Percentiles rank a stretch among this genome's conserved stretches.
Evolutionary conservation across 1,139 yeast species (phyloP).

Genomic region (Candida sp.): DNA sequence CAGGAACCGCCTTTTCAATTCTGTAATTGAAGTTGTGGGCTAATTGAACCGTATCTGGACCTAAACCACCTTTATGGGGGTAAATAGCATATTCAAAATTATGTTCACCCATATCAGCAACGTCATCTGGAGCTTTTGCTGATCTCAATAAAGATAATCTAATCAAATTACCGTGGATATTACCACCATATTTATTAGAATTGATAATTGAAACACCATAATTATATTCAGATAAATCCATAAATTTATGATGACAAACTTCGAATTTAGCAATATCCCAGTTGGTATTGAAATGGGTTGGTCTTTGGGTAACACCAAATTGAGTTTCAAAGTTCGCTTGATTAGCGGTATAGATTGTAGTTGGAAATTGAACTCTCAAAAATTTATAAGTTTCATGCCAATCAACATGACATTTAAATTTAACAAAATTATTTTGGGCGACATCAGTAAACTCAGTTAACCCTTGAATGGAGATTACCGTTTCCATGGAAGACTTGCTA

Average conservation of each 20-base stretch:
- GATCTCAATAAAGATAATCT: conserved; percentile 79
- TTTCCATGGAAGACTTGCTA: conserved; percentile 53
- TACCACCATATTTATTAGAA: conserved; percentile 86
- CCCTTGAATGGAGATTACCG: conserved; percentile 72
- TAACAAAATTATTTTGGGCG: conserved; percentile 35
- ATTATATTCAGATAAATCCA: conserved; percentile 81
- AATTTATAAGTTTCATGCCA: conserved; percentile 92
- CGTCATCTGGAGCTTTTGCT: conserved; percentile 88
- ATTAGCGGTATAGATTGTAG: conserved; percentile 66
- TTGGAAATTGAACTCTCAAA: conserved; percentile 93
- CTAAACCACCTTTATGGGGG: conserved; percentile 74
- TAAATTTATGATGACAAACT: conserved; percentile 91
- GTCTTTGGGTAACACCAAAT: conserved; percentile 85
- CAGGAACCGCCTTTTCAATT: conserved; percentile 15
- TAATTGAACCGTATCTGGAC: conserved; percentile 61
- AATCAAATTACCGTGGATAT: conserved; percentile 87
- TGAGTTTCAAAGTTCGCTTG: conserved; percentile 88
- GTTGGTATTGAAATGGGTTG: conserved; percentile 90
- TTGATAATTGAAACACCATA: conserved; percentile 90
- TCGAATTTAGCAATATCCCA: conserved; percentile 98
- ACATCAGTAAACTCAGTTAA: conserved; percentile 22
- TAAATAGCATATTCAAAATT: conserved; percentile 76
- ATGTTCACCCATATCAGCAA: conserved; percentile 93
- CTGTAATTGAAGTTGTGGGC: conserved; percentile 82
- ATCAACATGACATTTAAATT: conserved; percentile 65